Evolutionary conservation across 208 protist species (phyloP).

Genomic region (Leishmania lainsoni): DNA sequence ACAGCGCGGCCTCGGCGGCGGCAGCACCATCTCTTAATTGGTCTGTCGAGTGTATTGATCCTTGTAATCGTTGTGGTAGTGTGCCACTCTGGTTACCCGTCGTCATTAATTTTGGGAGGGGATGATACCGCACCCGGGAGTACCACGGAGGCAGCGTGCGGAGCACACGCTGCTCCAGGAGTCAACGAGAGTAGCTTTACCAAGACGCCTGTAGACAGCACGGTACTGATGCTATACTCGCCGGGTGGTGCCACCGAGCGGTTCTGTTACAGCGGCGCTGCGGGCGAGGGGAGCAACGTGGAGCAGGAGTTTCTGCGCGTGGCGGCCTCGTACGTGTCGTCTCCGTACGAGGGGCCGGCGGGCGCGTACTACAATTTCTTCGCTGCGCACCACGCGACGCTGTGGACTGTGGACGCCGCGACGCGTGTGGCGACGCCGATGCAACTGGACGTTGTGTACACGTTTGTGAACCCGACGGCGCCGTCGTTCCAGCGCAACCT

Average conservation of each 20-base stretch:
- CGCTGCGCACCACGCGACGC: constrained; percentile 32
- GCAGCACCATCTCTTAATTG: neutral
- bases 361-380: constrained; percentile 49
- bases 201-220: constrained; percentile 28
- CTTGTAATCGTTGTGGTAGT: neutral
- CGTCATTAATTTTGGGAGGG: neutral
- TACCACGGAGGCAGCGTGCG: constrained; percentile 1
- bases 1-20: neutral
- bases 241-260: neutral
- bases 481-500: constrained; percentile 37
- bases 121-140: neutral
- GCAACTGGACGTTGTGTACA: constrained; percentile 59
- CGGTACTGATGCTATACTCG: constrained; percentile 43
- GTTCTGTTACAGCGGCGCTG: constrained; percentile 27
- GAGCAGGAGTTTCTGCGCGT: constrained; percentile 32
- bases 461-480: constrained; percentile 51
- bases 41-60: neutral
- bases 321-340: constrained; percentile 38
- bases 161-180: neutral
- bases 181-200: constrained; percentile 20
- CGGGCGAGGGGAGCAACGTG: neutral
- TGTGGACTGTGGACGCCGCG: constrained; percentile 43
- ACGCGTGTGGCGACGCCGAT: constrained; percentile 34
- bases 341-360: constrained; percentile 13
- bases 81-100: neutral